Base-by-base conservation (phyloP, 805 yeast species). In the Ogataea trehalophila region DNA sequence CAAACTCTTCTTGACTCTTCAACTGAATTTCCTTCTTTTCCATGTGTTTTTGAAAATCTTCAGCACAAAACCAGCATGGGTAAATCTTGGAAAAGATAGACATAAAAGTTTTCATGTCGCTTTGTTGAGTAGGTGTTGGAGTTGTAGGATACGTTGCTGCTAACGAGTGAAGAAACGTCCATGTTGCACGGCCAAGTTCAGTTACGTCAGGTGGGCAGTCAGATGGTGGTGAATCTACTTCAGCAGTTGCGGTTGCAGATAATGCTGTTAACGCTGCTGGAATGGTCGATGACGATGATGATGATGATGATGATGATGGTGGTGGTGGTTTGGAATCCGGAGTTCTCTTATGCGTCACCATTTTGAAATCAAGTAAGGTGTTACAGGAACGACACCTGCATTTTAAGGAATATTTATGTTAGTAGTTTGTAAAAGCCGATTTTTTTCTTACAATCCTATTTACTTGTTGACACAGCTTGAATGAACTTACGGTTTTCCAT, bases 61-160 rank as follows among this genome's bases (percentile, higher is more conserved):
- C 77, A 0, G 95, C 97, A 70, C 98, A 92, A 71, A 80, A 82
- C 86, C 91, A 84, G 66, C 99, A 92, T 2, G 99, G 99, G 61
- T 92, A 94, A 33, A 92, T 72, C 50, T 80, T 79, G 4, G 94
- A 81, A 59, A 94, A 88, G 2, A 87, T 68, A 4, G 68, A 69
- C 43, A 94, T 62, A 55, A 94, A 91, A 42, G 79, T 76, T 42
- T 68, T 70, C 82, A 92, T 78, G 51, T 89, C 95, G 5, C 64
- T 55, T 66, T 91, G 91, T 56, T 90, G 81, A 23, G 68, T 67
- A 2, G 58, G 58, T 5, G 77, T 60, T 2, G 99, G 95, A 0
- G 57, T 66, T 37, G 75, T 82, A 0, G 99, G 97, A 60, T 89
- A 94, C 16, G 79, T 78, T 0, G 97, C 97, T 0, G 97, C 97